These are phyloP conservation scores for Penicillium aurantiogriseum DNA, from an alignment of 2,329 filamentous ascomycete species.

Conservation along the genomic window DNA sequence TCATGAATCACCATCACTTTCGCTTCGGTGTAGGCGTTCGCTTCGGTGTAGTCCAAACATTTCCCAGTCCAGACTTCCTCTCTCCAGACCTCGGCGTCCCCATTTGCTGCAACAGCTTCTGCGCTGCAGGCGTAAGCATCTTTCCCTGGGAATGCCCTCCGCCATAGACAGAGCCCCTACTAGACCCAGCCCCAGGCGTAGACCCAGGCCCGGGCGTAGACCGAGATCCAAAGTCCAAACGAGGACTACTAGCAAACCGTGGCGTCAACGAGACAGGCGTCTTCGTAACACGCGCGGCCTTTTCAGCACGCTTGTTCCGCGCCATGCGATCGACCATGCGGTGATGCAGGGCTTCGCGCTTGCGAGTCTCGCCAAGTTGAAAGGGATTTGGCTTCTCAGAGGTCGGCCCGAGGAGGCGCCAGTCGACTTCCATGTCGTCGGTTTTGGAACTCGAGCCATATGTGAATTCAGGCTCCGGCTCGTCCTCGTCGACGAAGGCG, in stretches of 20 bases:
- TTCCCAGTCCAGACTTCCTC: constrained; percentile 13
- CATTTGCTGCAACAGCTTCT: constrained; percentile 40
- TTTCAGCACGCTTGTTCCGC: constrained; percentile 65
- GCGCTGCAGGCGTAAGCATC: constrained; percentile 46
- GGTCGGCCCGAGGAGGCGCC: constrained; percentile 43
- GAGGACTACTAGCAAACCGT: constrained; percentile 42
- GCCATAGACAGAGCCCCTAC: constrained; percentile 13
- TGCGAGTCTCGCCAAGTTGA: constrained; percentile 69
- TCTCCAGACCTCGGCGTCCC: constrained; percentile 27
- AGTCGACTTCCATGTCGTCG: constrained; percentile 19
- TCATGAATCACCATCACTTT: constrained; percentile 7
- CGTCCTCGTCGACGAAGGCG: constrained; percentile 82
- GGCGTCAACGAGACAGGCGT: constrained; percentile 36
- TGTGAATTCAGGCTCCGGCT: constrained; percentile 37
- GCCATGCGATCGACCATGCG: constrained; percentile 81
- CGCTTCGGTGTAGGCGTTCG: constrained; percentile 8
- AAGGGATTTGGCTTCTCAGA: constrained; percentile 71
- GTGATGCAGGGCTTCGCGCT: constrained; percentile 77
- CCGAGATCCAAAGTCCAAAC: constrained; percentile 32
- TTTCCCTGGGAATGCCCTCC: constrained; percentile 20
- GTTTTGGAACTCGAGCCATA: constrained; percentile 6
- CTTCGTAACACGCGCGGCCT: constrained; percentile 60
- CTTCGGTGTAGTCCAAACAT: constrained; percentile 19
- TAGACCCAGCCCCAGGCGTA: constrained; percentile 16
- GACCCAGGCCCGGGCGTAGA: constrained; percentile 15